Evolutionary conservation across 2,329 filamentous ascomycete species (phyloP).

Genomic region (Septoria linicola): DNA sequence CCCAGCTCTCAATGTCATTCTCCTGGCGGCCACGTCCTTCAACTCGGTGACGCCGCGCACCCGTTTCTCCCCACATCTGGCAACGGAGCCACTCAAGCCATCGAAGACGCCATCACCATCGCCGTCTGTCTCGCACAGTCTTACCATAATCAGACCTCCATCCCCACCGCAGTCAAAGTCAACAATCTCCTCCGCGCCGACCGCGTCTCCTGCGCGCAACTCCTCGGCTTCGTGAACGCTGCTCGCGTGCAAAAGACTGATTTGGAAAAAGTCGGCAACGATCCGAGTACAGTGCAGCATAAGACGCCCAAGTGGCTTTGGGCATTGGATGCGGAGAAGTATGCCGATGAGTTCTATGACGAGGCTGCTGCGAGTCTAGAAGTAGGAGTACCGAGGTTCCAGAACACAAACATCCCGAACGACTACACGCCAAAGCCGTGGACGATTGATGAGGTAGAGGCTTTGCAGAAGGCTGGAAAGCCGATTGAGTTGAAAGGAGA

Average conservation of each 20-base stretch:
- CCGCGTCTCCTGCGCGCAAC: slow-evolving; percentile 27
- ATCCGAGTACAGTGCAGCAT: slow-evolving; percentile 20
- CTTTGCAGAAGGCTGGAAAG: slow-evolving; percentile 20
- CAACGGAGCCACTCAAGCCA: slow-evolving; percentile 55
- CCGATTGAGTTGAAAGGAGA: slow-evolving; percentile 24
- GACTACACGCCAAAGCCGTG: slow-evolving; percentile 20
- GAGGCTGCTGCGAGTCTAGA: slow-evolving; percentile 18
- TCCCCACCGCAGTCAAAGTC: slow-evolving; percentile 29
- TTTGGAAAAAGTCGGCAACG: slow-evolving; percentile 17
- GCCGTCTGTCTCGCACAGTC: slow-evolving; percentile 47
- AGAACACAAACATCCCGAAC: slow-evolving; percentile 26
- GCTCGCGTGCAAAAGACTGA: slow-evolving; percentile 28
- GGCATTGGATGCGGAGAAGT: slow-evolving; percentile 24
- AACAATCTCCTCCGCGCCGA: slow-evolving; percentile 37
- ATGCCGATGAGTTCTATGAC: slow-evolving; percentile 24
- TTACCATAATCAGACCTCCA: slow-evolving; percentile 1
- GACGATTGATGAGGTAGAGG: slow-evolving; percentile 26
- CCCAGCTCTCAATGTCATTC: slow-evolving; percentile 54
- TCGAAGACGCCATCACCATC: slow-evolving; percentile 53
- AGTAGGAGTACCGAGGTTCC: slow-evolving; percentile 15
- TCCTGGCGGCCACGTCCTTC: slow-evolving; percentile 48
- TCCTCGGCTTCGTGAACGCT: slow-evolving; percentile 29
- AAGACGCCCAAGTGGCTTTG: slow-evolving; percentile 28
- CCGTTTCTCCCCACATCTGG: slow-evolving; percentile 55
- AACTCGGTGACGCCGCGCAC: slow-evolving; percentile 56